Evolutionary conservation across 2,329 filamentous ascomycete genomes (phyloP), one percentile per base, ranked within the genome.

Genomic region (Verticillium albo-atrum): DNA sequence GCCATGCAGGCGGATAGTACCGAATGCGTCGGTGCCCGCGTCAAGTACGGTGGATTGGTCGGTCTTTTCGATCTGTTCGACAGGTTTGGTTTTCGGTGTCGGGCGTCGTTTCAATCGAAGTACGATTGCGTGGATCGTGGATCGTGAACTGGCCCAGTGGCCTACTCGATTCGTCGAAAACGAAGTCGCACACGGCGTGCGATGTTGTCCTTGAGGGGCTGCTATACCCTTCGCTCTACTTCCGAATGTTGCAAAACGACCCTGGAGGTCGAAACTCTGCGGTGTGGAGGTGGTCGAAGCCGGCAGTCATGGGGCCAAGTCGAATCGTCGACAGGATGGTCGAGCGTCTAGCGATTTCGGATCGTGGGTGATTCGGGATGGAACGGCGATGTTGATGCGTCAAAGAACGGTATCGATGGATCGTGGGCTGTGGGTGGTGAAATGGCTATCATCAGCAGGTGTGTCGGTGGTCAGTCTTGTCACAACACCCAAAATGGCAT

Each of bases 1-100:
- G 81, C 85, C 76, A 77, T 77, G 62, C 65, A 70, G 69, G 58
- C 67, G 63, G 63, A 15, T 50, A 20, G 20, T 47, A 47, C 42
- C 42, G 42, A 47, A 12, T 15, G 35, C 55, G 23, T 47, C 42
- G 9, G 28, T 52, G 20, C 14, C 5, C 42, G 30, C 34, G 20
- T 37, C 20, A 14, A 53, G 42, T 51, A 7, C 6, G 34, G 3
- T 37, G 34, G 15, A n/a, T 23, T 23, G n/a, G 42, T 23, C n/a
- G 42, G n/a, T 47, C 20, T 12, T 20, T 23, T 47, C 9, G 4
- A 3, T 47, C 20, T n/a, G n/a, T 20, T 23, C 42, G 20, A 47
- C 6, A 7, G 20, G n/a, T 37, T 17, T 20, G 42, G n/a, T 23
- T 23, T 12, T 47, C n/a, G 42, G 20, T 12, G 20, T 10, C n/a